Base-by-base conservation (phyloP, 2,329 filamentous ascomycete species). In the Epichloe sp. region DNA sequence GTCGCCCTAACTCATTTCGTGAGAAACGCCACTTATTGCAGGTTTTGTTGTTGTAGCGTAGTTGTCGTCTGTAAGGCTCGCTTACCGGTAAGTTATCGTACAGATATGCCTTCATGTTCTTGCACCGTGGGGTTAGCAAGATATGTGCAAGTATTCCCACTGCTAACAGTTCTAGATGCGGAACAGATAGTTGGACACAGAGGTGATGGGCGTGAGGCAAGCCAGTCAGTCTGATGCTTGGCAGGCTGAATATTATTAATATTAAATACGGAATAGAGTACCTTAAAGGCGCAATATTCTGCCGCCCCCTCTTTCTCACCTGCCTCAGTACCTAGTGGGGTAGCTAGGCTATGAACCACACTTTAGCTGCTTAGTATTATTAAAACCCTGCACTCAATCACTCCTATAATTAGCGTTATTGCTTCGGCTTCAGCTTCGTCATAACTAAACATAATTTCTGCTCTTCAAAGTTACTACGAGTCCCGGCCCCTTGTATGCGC, bases 1-100 rank as follows among this genome's bases (percentile, higher is more conserved):
- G 77, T 98, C 93, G 71, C 88, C 90, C 88, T 95, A 64, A 42
- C 21, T 46, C 46, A 54, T 52, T 56, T 51, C 52, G 54, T 50
- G 11, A 19, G 46, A 38, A 42, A 47, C 26, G 15, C n/a, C n/a
- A 40, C 26, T 31, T 11, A 19, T n/a, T 15, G 14, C 5, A 12
- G 12, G 31, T 19, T 37, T 45, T 19, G 37, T 40, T 40, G 19
- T 40, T 38, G 6, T 53, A 21, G 31, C n/a, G 37, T 26, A n/a
- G 10, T 10, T 44, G 5, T 10, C 44, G 17, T 15, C 43, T 37
- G 5, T 41, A 17, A 34, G 31, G 47, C 51, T 50, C 15, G 65
- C 75, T 63, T 66, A 79, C 77, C 51, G 72, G 70, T 54, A 71
- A 60, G 59, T 79, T 74, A 55, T 81, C 78, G 60, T 77, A 81